Evolutionary conservation across 108 stramenopile species (phyloP).

Genomic region (Cyclotella baltica): DNA sequence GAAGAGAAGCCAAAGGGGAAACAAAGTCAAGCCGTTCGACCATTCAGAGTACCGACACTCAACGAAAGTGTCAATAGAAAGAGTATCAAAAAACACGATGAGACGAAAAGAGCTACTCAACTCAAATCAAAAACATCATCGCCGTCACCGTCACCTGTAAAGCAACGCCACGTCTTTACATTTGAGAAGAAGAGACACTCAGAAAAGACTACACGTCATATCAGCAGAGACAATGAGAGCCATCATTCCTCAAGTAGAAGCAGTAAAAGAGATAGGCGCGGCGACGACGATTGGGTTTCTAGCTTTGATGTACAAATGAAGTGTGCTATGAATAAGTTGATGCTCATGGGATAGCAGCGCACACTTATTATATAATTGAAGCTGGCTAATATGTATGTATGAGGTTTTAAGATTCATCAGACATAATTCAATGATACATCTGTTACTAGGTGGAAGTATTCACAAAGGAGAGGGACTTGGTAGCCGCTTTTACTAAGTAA

Average conservation of each 20-base stretch:
- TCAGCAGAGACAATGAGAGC: neutral
- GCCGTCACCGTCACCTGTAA: too few relatives aligned
- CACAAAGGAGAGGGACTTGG: too few relatives aligned
- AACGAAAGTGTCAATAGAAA: neutral
- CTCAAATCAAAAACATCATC: neutral
- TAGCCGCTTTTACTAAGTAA: too few relatives aligned
- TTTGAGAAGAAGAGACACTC: conserved; percentile 22
- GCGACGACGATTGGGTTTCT: conserved; percentile 33
- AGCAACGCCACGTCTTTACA: conserved; percentile 29
- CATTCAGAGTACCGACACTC: neutral
- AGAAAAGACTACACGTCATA: conserved; percentile 1
- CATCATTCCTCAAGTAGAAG: neutral
- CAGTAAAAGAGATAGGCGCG: conserved; percentile 4
- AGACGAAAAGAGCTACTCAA: neutral
- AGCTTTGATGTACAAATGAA: conserved; percentile 46
- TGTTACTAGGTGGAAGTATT: too few relatives aligned
- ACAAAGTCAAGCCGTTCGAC: neutral
- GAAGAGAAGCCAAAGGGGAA: neutral
- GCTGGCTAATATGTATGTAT: too few relatives aligned
- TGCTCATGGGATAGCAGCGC: conserved; percentile 8
- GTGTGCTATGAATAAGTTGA: conserved; percentile 25
- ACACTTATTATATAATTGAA: too few relatives aligned
- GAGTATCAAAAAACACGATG: neutral
- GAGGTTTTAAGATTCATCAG: too few relatives aligned
- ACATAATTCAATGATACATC: too few relatives aligned